Conservation (phyloP, 2,329 filamentous ascomycete genomes). For the Penicillium paneum region DNA sequence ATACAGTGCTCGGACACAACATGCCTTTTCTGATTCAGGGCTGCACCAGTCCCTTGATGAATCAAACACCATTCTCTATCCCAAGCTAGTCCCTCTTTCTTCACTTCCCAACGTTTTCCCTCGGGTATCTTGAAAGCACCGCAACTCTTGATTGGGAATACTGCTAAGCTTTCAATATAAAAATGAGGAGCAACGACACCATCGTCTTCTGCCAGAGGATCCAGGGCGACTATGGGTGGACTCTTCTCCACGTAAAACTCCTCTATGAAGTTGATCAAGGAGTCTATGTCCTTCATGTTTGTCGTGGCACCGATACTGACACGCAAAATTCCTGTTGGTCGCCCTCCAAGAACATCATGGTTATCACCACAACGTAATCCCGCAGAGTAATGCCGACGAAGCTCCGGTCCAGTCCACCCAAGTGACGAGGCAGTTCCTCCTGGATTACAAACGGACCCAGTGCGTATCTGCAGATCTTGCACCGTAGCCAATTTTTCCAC, state of each 20-base stretch:
- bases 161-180: constrained; percentile 62
- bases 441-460: constrained; percentile 87
- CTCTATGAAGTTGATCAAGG: constrained; percentile 66
- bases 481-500: constrained; percentile 81
- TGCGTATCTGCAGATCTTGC: constrained; percentile 78
- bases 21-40: constrained; percentile 83
- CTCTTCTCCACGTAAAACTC: constrained; percentile 61
- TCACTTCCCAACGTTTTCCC: constrained; percentile 68
- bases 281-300: constrained; percentile 67
- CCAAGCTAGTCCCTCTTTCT: constrained; percentile 81
- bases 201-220: constrained; percentile 13
- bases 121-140: constrained; percentile 69
- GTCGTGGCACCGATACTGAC: constrained; percentile 90
- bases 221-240: constrained; percentile 17
- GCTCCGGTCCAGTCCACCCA: constrained; percentile 73
- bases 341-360: constrained; percentile 76
- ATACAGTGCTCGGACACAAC: background rate
- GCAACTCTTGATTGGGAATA: constrained; percentile 96
- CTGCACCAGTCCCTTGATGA: constrained; percentile 78
- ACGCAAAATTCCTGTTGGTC: constrained; percentile 82
- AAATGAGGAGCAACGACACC: constrained; percentile 33
- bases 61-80: constrained; percentile 96
- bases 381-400: constrained; percentile 77
- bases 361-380: constrained; percentile 83
- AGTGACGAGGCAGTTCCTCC: constrained; percentile 75